These are phyloP conservation scores for Pythium apleroticum DNA, from an alignment of 352 stramenopile genomes.

Conservation along the genomic window DNA sequence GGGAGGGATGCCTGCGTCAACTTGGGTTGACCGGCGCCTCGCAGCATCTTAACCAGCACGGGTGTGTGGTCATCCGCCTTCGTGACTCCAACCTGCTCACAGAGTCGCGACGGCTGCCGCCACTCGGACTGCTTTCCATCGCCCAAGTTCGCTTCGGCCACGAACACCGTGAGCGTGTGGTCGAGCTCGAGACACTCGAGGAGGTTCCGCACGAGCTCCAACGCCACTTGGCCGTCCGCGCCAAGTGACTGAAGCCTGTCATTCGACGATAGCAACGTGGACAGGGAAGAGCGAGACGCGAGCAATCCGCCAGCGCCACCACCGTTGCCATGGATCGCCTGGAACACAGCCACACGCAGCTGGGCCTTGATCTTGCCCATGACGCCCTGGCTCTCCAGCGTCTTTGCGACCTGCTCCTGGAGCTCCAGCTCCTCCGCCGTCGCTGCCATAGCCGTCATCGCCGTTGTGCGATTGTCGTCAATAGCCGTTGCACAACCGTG, in stretches of 20 bases:
- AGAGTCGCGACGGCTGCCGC: conserved; percentile 16
- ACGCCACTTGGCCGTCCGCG: conserved; percentile 31
- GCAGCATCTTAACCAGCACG: conserved; percentile 36
- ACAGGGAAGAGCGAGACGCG: conserved; percentile 11
- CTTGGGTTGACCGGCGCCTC: not conserved
- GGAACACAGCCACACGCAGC: conserved; percentile 70
- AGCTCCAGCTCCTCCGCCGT: conserved; percentile 60
- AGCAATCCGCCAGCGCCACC: not conserved
- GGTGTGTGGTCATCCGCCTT: conserved; percentile 10
- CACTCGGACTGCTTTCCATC: conserved; percentile 6
- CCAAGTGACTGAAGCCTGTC: conserved; percentile 29
- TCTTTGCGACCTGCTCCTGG: conserved; percentile 60
- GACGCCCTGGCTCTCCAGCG: conserved; percentile 60
- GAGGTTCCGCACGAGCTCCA: conserved; percentile 61
- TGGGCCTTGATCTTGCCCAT: conserved; percentile 79
- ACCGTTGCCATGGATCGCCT: conserved; percentile 62
- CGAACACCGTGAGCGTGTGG: conserved; percentile 51
- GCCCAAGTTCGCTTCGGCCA: conserved; percentile 40
- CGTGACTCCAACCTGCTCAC: conserved; percentile 13
- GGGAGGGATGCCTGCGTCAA: not conserved
- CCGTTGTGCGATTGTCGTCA: conserved; percentile 9
- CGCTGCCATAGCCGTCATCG: conserved; percentile 31
- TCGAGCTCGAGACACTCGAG: conserved; percentile 60
- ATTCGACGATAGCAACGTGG: conserved; percentile 9
- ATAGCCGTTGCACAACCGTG: conserved; percentile 3